These are phyloP conservation scores for Alternaria burnsii DNA, from an alignment of 2,329 filamentous ascomycete species.

Conservation along the genomic window DNA sequence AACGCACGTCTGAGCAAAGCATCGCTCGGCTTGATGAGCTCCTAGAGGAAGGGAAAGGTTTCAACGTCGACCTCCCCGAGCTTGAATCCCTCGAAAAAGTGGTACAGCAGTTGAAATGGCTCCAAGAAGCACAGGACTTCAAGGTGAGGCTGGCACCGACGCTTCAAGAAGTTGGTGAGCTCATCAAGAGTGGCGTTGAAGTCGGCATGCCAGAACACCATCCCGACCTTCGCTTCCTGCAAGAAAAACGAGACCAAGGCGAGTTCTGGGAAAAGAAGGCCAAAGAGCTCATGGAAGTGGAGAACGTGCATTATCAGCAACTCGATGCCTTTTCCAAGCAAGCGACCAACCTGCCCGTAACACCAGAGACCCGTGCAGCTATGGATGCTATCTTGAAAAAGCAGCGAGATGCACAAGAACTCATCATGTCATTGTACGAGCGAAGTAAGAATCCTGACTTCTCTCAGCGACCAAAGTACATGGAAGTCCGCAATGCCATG, in stretches of 20 bases:
- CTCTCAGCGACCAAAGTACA: slow-evolving; percentile 82
- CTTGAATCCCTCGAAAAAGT: slow-evolving; percentile 82
- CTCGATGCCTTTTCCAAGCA: slow-evolving; percentile 90
- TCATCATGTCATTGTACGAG: slow-evolving; percentile 83
- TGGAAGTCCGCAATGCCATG: slow-evolving; percentile 89
- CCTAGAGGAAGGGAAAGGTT: slow-evolving; percentile 86
- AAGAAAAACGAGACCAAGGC: slow-evolving; percentile 78
- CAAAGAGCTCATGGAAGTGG: slow-evolving; percentile 89
- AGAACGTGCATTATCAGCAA: slow-evolving; percentile 91
- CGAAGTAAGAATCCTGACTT: slow-evolving; percentile 79
- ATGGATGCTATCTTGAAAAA: slow-evolving; percentile 95
- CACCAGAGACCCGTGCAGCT: slow-evolving; percentile 77
- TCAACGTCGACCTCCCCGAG: slow-evolving; percentile 91
- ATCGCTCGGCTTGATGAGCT: slow-evolving; percentile 85
- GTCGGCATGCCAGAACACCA: slow-evolving; percentile 82
- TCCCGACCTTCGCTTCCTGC: slow-evolving; percentile 78
- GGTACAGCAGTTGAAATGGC: slow-evolving; percentile 88
- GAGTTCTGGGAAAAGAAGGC: slow-evolving; percentile 93
- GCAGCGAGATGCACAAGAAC: slow-evolving; percentile 90
- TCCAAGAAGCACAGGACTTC: slow-evolving; percentile 74
- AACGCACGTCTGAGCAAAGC: slow-evolving; percentile 57
- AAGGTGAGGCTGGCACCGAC: slow-evolving; percentile 70
- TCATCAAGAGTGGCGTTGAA: slow-evolving; percentile 79
- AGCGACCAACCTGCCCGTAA: slow-evolving; percentile 81
- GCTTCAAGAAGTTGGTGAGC: slow-evolving; percentile 77